Evolutionary conservation across 306 rosid species (phyloP), one percentile per base, ranked within the genome.

Genomic region (Calophaca sinica): DNA sequence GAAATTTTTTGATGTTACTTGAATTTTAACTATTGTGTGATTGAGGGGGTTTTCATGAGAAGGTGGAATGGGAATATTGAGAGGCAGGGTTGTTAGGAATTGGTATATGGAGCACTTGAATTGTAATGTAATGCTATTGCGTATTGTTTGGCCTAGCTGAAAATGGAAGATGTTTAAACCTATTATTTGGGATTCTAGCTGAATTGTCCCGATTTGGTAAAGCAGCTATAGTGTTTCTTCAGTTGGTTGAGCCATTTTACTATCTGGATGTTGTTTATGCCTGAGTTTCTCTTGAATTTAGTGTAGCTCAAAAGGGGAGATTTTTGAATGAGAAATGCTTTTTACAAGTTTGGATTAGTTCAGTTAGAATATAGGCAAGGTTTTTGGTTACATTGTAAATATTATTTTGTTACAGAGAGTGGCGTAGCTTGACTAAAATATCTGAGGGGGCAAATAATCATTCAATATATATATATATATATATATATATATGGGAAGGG

Each of bases 171-270:
- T 36, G 31, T 9, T 60, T 41, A 70, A 13, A 5, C 48, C 8
- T 53, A 8, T 49, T 53, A 8, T 49, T 52, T 39, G 53, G 31
- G 62, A 38, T 36, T 20, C 29, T 0, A 26, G 62, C 39, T 61
- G 15, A 73, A 48, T 73, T 73, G 35, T 73, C 59, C 57, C 33
- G 9, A 42, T 72, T 42, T 72, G 67, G 45, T 55, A 72, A 71
- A 73, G 4, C 15, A 42, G 36, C 11, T 0, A 1, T 2, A 58
- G 5, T 72, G 9, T 44, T 45, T 60, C 49, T 33, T 45, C 36
- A 9, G 15, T 57, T 41, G 45, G 8, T 42, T 31, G 33, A 8
- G 67, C 15, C 58, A 26, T 44, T 58, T 65, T 20, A 2, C 13
- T 33, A 65, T 20, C 14, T 28, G 38, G 20, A 9, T 9, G 15